Conservation (phyloP, 768 basidiomycete genomes). For the Suillus clintonianus region DNA sequence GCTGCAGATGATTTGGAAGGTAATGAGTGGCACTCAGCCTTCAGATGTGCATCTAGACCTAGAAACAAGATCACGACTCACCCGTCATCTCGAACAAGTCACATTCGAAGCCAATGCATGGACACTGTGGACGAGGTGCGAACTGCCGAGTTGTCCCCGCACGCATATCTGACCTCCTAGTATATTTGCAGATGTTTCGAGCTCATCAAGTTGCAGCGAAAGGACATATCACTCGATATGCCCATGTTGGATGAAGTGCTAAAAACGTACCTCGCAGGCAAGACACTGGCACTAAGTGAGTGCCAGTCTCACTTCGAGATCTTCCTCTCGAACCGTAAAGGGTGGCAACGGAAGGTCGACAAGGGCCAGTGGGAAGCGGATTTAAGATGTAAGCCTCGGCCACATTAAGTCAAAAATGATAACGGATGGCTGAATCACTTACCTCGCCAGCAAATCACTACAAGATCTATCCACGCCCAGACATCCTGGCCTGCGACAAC, state of each 20-base stretch:
- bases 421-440: no score
- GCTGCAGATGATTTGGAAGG: not conserved
- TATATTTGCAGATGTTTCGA: slow-evolving; percentile 32
- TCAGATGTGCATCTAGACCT: not conserved
- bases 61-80: not conserved
- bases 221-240: slow-evolving; percentile 17
- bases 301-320: slow-evolving; percentile 20
- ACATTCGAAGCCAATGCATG: no score
- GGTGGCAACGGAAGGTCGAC: slow-evolving; percentile 25
- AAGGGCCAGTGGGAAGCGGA: slow-evolving; percentile 23
- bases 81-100: no score
- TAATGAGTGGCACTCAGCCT: not conserved
- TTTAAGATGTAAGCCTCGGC: slow-evolving; percentile 10
- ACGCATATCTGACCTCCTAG: no score
- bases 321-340: slow-evolving; percentile 21
- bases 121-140: no score
- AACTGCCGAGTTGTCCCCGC: no score
- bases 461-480: no score
- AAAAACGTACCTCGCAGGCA: not conserved
- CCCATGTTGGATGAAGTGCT: not conserved
- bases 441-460: not conserved
- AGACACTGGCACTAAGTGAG: slow-evolving; percentile 10
- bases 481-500: no score
- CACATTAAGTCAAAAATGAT: not conserved
- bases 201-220: slow-evolving; percentile 21